Percentiles rank a stretch among this genome's conserved stretches.
Conservation (phyloP, 306 rosid species). For the Vigna mungo region DNA sequence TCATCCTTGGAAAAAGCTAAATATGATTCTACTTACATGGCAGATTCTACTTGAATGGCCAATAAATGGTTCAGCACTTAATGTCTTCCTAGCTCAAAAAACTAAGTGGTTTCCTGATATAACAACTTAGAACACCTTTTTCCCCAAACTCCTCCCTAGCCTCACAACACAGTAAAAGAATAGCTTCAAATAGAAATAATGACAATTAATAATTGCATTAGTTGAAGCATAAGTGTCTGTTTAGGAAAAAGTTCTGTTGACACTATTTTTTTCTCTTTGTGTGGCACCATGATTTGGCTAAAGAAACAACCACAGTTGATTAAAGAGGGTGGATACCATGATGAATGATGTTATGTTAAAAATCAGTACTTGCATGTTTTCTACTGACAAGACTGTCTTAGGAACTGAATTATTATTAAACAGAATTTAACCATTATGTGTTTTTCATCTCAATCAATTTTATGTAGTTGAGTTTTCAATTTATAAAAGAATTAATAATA, state of each 20-base stretch:
- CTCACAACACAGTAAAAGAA: constrained; percentile 51
- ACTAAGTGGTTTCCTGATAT: constrained; percentile 45
- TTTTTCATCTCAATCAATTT: neutral
- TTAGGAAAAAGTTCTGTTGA: neutral
- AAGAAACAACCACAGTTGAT: no score
- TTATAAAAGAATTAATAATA: no score
- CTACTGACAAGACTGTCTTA: neutral
- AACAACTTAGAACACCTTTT: constrained; percentile 46
- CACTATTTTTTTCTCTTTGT: neutral
- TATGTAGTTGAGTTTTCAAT: no score
- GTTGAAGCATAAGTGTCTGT: constrained; percentile 32
- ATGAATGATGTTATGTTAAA: no score
- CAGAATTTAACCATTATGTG: no score
- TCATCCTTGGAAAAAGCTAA: constrained; percentile 1
- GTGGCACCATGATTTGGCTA: no score
- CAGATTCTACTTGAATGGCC: constrained; percentile 21
- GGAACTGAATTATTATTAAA: no score
- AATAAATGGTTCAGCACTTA: constrained; percentile 45
- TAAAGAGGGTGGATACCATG: no score
- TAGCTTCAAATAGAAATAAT: constrained; percentile 33
- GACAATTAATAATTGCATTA: constrained; percentile 35
- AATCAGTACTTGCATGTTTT: neutral
- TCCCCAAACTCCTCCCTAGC: constrained; percentile 55
- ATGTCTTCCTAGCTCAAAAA: constrained; percentile 55
- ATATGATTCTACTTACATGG: constrained; percentile 1